phyloP scores from a whole-genome alignment of 1,284 basidiomycete species.

The Ganoderma multipileum region DNA sequence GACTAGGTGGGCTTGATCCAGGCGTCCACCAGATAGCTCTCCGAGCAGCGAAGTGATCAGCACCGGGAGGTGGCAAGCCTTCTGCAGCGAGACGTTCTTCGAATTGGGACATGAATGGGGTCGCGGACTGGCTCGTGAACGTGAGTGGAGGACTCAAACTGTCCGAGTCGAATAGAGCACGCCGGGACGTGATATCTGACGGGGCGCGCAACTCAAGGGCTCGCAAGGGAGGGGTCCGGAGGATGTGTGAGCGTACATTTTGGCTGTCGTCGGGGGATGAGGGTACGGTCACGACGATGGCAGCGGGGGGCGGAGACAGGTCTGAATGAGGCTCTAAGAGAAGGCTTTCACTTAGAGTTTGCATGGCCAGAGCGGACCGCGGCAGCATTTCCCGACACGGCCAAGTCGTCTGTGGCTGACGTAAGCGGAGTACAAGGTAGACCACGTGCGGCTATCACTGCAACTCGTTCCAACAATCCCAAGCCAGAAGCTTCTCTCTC shows the following conservation, averaged over 20 bases:
- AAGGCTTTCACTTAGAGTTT: slow-evolving; percentile 19
- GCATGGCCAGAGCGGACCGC: slow-evolving; percentile 13
- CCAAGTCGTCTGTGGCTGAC: slow-evolving; percentile 25
- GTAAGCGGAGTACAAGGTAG: slow-evolving; percentile 18
- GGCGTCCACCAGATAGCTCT: slow-evolving; percentile 64
- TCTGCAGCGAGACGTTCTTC: slow-evolving; percentile 46
- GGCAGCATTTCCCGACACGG: slow-evolving; percentile 15
- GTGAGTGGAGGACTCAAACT: slow-evolving; percentile 15
- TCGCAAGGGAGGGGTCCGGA: slow-evolving; percentile 12
- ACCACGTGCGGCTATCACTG: slow-evolving; percentile 31
- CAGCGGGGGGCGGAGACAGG: slow-evolving; percentile 12
- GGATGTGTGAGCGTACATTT: slow-evolving; percentile 10
- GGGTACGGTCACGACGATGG: slow-evolving; percentile 37
- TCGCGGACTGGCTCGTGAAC: slow-evolving; percentile 1
- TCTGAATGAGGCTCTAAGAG: slow-evolving; percentile 1
- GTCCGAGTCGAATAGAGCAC: slow-evolving; percentile 12
- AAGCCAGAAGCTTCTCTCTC: slow-evolving; percentile 15
- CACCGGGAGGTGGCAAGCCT: slow-evolving; percentile 65
- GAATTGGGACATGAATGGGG: slow-evolving; percentile 38
- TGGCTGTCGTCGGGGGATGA: slow-evolving; percentile 34
- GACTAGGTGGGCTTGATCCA: slow-evolving; percentile 27
- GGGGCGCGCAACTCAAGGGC: slow-evolving; percentile 12
- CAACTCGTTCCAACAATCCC: slow-evolving; percentile 11
- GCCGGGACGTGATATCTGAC: slow-evolving; percentile 26
- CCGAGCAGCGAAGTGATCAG: slow-evolving; percentile 64